phyloP scores from a whole-genome alignment of 2,329 filamentous ascomycete species.

The Nothomitra cinnamomea region DNA sequence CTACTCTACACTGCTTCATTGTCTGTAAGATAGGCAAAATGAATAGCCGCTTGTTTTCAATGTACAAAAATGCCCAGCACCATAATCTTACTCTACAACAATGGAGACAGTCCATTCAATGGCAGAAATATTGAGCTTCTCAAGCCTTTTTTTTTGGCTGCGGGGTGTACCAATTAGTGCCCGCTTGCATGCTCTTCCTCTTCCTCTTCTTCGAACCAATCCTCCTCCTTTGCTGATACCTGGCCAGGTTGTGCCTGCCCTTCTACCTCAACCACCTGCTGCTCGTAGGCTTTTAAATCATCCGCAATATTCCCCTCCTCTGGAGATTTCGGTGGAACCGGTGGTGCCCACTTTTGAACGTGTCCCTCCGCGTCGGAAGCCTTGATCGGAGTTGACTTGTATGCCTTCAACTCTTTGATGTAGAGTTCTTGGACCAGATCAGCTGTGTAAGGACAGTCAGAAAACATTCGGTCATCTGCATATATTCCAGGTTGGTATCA shows the following conservation, averaged over 20 bases:
- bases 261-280: conserved; percentile 85
- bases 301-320: conserved; percentile 87
- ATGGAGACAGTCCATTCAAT: no score
- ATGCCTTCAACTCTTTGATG: conserved; percentile 85
- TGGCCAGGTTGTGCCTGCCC: conserved; percentile 52
- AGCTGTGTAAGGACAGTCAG: conserved; percentile 37
- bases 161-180: conserved; percentile 19
- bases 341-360: conserved; percentile 71
- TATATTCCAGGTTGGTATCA: conserved; percentile 24
- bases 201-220: conserved; percentile 71
- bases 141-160: background rate
- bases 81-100: no score
- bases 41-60: no score
- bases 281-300: conserved; percentile 89
- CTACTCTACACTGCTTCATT: no score
- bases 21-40: no score
- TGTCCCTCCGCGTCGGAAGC: conserved; percentile 74
- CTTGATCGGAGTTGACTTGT: conserved; percentile 77
- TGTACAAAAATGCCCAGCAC: no score
- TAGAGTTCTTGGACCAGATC: conserved; percentile 97
- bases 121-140: no score
- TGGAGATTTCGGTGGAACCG: conserved; percentile 69
- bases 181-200: conserved; percentile 31
- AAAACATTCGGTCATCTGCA: background rate
- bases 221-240: conserved; percentile 43